Percentiles rank a stretch among this genome's conserved stretches.
Conservation (phyloP, 148 eudicot genomes). For the Arbutus unedo region DNA sequence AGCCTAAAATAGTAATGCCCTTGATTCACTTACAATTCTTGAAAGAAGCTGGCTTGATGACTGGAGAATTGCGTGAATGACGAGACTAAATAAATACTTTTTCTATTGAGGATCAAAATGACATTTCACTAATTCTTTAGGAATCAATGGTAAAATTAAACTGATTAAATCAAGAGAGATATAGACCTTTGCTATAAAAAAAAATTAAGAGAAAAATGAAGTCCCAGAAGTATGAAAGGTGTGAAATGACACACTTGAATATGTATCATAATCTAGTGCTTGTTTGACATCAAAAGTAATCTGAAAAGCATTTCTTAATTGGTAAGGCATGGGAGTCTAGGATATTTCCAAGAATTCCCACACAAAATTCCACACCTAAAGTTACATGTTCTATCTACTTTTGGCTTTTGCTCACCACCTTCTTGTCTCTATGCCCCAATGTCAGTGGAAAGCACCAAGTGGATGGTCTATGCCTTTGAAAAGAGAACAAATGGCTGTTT, state of each 20-base stretch:
- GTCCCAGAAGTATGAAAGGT: background rate
- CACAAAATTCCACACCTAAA: conserved; percentile 19
- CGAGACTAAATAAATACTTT: no score
- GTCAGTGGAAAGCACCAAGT: conserved; percentile 21
- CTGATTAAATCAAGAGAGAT: no score
- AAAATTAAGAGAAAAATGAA: background rate
- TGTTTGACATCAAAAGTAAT: background rate
- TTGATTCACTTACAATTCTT: no score
- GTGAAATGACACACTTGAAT: background rate
- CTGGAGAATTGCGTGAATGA: no score
- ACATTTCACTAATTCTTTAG: no score
- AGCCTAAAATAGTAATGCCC: no score
- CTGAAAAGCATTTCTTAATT: background rate
- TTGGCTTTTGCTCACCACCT: conserved; percentile 14
- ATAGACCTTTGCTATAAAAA: background rate
- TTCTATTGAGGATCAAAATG: no score
- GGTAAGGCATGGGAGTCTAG: background rate
- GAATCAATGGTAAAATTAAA: no score
- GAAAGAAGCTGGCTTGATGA: no score
- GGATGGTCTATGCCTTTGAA: conserved; percentile 21
- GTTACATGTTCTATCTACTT: conserved; percentile 21
- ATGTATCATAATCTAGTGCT: background rate
- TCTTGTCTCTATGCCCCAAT: conserved; percentile 22
- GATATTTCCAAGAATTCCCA: conserved; percentile 13
- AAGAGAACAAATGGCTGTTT: conserved; percentile 21